Conservation (phyloP, 2,329 filamentous ascomycete species). For the Huntiella abstrusa region DNA sequence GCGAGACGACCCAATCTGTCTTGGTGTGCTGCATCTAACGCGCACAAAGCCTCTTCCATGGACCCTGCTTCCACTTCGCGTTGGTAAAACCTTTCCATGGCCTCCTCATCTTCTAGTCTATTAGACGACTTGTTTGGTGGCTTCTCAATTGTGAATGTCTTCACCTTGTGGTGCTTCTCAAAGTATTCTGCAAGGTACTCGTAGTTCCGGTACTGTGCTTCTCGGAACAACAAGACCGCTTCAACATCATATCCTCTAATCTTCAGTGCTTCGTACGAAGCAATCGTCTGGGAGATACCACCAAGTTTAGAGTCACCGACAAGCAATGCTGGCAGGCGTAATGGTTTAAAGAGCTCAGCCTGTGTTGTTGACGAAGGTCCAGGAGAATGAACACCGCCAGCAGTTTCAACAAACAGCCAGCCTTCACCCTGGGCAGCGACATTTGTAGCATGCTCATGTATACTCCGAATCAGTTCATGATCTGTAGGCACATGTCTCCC, state of each 20-base stretch:
- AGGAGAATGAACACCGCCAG: constrained; percentile 66
- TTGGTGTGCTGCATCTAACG: constrained; percentile 34
- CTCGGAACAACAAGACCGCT: constrained; percentile 48
- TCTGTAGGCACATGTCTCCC: constrained; percentile 32
- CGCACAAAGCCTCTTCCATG: constrained; percentile 27
- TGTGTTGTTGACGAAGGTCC: constrained; percentile 58
- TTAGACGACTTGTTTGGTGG: constrained; percentile 34
- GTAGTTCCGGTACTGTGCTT: constrained; percentile 48
- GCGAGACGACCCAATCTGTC: constrained; percentile 39
- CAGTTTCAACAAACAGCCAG: constrained; percentile 61
- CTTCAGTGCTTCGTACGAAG: constrained; percentile 58
- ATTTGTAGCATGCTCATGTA: constrained; percentile 26
- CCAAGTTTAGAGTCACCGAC: constrained; percentile 59
- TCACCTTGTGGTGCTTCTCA: constrained; percentile 33
- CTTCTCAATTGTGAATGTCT: constrained; percentile 34
- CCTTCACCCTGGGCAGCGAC: constrained; percentile 26
- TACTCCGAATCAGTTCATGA: constrained; percentile 27
- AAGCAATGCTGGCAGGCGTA: constrained; percentile 55
- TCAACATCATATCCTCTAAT: constrained; percentile 65
- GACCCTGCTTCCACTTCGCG: constrained; percentile 21
- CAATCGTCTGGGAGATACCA: constrained; percentile 64
- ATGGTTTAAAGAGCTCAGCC: constrained; percentile 55
- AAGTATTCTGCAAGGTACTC: constrained; percentile 53
- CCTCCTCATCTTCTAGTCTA: constrained; percentile 28
- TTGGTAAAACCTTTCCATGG: constrained; percentile 47